Conservation (phyloP, 1,139 yeast genomes). For the Pneumocystis wakefieldiae region DNA sequence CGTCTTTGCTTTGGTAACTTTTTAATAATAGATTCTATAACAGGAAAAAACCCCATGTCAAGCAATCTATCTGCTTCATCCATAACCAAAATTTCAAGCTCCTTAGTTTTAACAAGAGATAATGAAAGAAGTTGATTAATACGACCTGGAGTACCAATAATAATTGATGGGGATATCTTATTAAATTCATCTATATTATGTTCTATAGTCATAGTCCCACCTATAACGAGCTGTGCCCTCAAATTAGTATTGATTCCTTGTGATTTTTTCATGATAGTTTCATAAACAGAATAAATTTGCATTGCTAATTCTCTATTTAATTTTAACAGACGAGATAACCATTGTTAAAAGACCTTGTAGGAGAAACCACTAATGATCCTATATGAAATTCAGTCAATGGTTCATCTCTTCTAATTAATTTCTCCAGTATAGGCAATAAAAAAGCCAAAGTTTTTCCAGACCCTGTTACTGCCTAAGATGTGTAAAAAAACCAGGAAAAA, state of each 20-base stretch:
- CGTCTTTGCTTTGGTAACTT: conserved; percentile 77
- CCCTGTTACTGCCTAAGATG: conserved; percentile 62
- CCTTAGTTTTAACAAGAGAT: conserved; percentile 19
- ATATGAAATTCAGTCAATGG: conserved; percentile 37
- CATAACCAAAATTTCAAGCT: conserved; percentile 59
- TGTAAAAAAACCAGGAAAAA: conserved; percentile 13
- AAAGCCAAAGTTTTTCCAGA: conserved; percentile 91
- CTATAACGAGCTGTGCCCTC: conserved; percentile 60
- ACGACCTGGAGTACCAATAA: conserved; percentile 92
- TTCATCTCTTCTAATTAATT: conserved; percentile 18
- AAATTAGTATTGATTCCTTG: conserved; percentile 19
- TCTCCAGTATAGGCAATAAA: conserved; percentile 63
- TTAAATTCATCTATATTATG: conserved; percentile 55
- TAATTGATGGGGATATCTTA: conserved; percentile 45
- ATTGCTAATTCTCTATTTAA: conserved; percentile 58
- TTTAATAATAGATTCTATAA: conserved; percentile 50
- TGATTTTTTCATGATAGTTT: conserved; percentile 37
- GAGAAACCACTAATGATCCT: conserved; percentile 61
- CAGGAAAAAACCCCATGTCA: conserved; percentile 61
- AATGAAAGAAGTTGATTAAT: conserved; percentile 50
- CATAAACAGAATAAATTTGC: conserved; percentile 60
- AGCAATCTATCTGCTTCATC: conserved; percentile 89
- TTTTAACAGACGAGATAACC: neutral
- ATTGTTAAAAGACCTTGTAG: conserved; percentile 34
- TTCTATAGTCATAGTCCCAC: conserved; percentile 53